Evolutionary conservation across 169 alveolate species (phyloP).

Genomic region (Eimeria maxima): DNA sequence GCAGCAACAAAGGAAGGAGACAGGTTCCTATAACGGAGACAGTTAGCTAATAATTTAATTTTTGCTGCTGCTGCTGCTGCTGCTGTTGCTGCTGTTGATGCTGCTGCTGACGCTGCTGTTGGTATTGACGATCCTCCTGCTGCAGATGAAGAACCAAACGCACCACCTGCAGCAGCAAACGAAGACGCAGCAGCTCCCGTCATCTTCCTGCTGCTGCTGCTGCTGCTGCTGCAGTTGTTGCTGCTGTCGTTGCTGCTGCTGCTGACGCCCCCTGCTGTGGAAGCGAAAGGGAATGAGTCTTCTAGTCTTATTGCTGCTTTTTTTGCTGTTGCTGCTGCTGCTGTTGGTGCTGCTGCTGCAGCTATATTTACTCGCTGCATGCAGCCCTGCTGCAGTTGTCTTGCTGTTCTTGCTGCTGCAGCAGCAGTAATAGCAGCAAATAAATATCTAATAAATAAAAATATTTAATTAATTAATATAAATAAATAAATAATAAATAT

Average conservation of each 20-base stretch:
- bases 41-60: neutral
- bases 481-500: no score
- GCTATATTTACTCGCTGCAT: neutral
- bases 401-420: neutral
- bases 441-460: no score
- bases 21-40: slow-evolving; percentile 74
- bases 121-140: slow-evolving; percentile 2
- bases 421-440: neutral
- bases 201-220: slow-evolving; percentile 23
- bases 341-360: neutral
- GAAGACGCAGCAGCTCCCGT: neutral
- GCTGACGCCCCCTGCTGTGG: neutral
- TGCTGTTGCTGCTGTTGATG: neutral
- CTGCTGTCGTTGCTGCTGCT: slow-evolving; percentile 28
- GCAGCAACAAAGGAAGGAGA: slow-evolving; percentile 79
- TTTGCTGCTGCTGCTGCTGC: slow-evolving; percentile 20
- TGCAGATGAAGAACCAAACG: neutral
- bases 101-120: neutral
- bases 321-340: slow-evolving; percentile 16
- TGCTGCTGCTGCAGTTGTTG: neutral
- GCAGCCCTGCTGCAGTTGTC: slow-evolving; percentile 15
- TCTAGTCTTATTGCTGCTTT: neutral
- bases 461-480: no score
- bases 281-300: neutral
- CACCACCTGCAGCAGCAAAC: slow-evolving; percentile 2